Evolutionary conservation across 192 early-diverging fungal species (phyloP).

Genomic region (Diversispora eburnea): DNA sequence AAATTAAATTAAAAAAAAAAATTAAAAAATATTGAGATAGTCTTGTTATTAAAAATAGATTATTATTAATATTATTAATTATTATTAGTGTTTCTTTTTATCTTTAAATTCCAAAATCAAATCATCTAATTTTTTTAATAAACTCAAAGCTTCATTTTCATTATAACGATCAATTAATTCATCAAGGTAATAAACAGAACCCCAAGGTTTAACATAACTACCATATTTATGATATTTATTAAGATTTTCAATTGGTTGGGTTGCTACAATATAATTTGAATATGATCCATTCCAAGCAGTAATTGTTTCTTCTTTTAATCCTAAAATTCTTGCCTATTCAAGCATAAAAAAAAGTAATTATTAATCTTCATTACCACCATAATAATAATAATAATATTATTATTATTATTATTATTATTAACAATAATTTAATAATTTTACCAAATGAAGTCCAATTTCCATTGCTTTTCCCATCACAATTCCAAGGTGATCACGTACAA

Average conservation of each 20-base stretch:
- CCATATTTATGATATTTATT: slow-evolving; percentile 37
- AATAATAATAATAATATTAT: background rate
- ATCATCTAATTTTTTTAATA: slow-evolving; percentile 17
- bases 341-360: slow-evolving; percentile 18
- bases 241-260: slow-evolving; percentile 23
- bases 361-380: background rate
- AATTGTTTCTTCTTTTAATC: slow-evolving; percentile 46
- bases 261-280: slow-evolving; percentile 46
- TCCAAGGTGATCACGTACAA: slow-evolving; percentile 8
- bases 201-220: slow-evolving; percentile 22
- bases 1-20: too few relatives aligned
- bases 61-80: too few relatives aligned
- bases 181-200: slow-evolving; percentile 14
- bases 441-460: background rate
- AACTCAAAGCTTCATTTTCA: background rate
- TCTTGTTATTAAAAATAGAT: too few relatives aligned
- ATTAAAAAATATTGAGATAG: too few relatives aligned
- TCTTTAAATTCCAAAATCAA: too few relatives aligned
- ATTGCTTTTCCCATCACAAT: background rate
- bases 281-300: slow-evolving; percentile 46
- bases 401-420: too few relatives aligned
- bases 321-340: slow-evolving; percentile 37
- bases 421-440: background rate
- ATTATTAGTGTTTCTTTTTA: too few relatives aligned
- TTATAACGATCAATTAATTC: slow-evolving; percentile 11